Percentiles rank a stretch among this genome's conserved stretches.
Conservation (phyloP, 2,329 filamentous ascomycete species). For the Aspergillus proliferans region DNA sequence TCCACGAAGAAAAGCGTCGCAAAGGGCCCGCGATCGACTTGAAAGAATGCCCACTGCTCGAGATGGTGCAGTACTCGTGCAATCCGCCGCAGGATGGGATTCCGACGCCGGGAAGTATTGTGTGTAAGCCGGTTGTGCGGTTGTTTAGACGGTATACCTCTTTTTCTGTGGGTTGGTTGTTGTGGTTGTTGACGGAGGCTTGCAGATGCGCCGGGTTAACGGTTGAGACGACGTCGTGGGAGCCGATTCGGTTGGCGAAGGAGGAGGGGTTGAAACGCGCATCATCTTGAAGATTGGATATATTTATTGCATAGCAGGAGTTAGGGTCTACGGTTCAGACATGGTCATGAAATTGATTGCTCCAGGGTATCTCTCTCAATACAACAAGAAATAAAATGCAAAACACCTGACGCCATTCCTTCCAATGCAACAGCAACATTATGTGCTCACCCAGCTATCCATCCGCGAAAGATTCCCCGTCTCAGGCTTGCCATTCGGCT, state of each 20-base stretch:
- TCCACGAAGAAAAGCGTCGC: slow-evolving; percentile 43
- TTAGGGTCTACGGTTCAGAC: slow-evolving; percentile 1
- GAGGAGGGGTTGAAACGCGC: slow-evolving; percentile 12
- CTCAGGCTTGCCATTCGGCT: slow-evolving; percentile 20
- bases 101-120: slow-evolving; percentile 38
- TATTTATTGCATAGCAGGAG: not conserved
- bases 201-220: slow-evolving; percentile 46
- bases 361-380: slow-evolving; percentile 30
- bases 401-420: slow-evolving; percentile 12
- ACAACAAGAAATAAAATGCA: slow-evolving; percentile 13
- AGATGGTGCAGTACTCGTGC: slow-evolving; percentile 59
- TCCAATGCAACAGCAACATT: slow-evolving; percentile 5
- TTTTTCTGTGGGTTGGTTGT: not conserved
- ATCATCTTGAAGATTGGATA: slow-evolving; percentile 3
- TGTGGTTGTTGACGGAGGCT: slow-evolving; percentile 4
- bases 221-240: slow-evolving; percentile 59
- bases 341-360: slow-evolving; percentile 11
- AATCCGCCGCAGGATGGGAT: slow-evolving; percentile 44
- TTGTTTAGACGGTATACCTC: slow-evolving; percentile 51
- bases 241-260: slow-evolving; percentile 33
- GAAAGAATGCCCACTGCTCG: slow-evolving; percentile 50
- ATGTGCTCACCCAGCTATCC: slow-evolving; percentile 19
- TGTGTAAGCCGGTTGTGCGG: slow-evolving; percentile 53
- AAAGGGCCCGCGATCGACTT: slow-evolving; percentile 49
- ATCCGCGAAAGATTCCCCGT: slow-evolving; percentile 15